These are phyloP conservation scores for Aureobasidium sp. DNA, from an alignment of 2,329 filamentous ascomycete species.

Conservation along the genomic window DNA sequence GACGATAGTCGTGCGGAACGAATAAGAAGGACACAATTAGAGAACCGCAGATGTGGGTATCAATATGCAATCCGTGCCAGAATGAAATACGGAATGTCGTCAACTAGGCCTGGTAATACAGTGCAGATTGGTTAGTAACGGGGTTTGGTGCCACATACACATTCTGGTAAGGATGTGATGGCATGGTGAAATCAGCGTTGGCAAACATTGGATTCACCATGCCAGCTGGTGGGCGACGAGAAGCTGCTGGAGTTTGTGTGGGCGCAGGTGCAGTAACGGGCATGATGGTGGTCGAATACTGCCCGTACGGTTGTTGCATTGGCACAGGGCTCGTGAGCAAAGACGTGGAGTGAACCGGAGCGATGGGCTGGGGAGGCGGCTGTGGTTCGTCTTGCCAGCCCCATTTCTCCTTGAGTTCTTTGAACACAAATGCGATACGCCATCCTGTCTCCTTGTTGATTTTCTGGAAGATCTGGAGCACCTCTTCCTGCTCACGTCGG, in stretches of 20 bases:
- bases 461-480: conserved; percentile 64
- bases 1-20: neutral
- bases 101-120: conserved; percentile 12
- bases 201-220: conserved; percentile 64
- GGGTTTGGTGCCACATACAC: conserved; percentile 66
- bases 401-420: conserved; percentile 69
- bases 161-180: conserved; percentile 73
- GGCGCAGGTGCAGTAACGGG: conserved; percentile 20
- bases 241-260: conserved; percentile 25
- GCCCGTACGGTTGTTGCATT: conserved; percentile 19
- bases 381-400: conserved; percentile 52
- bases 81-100: neutral
- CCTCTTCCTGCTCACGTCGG: conserved; percentile 69
- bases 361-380: conserved; percentile 21
- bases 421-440: conserved; percentile 63
- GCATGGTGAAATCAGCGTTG: conserved; percentile 65
- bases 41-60: neutral
- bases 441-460: conserved; percentile 72
- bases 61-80: neutral
- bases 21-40: neutral
- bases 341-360: conserved; percentile 21
- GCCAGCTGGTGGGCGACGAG: conserved; percentile 34
- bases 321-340: conserved; percentile 14
- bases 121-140: conserved; percentile 2
- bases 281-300: conserved; percentile 16